Evolutionary conservation across 208 protist genomes (phyloP), one percentile per base, ranked within the genome.

Genomic region (Angomonas deanei): DNA sequence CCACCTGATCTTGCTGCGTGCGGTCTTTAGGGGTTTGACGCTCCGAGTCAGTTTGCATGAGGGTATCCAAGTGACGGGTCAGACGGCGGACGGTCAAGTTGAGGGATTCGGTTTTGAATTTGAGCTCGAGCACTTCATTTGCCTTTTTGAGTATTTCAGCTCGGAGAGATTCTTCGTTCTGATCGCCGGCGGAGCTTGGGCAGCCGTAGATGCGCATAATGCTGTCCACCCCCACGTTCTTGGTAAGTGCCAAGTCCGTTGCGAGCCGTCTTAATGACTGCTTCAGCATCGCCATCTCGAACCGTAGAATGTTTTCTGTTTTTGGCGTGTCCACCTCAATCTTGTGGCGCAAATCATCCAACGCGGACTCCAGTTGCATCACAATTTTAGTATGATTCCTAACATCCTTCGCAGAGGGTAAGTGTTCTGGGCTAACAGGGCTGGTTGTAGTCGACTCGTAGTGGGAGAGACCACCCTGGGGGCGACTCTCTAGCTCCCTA

Each of bases 61-160:
- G 50, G 11, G 88, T 80, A 13, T 83, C 52, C 53, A 94, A 48
- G 46, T 93, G 86, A 17, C 82, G 78, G 61, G 92, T 67, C 23
- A 88, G 54, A 13, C 86, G 76, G 39, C 60, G 64, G n/a, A 85
- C 69, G 58, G 78, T 73, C 36, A 91, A 65, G 28, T 80, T 66
- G 28, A 90, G 62, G 21, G 75, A 75, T 61, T 96, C 91, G 19
- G 72, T 66, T 30, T 62, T 78, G 65, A 91, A 93, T 33, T 79
- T 75, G 10, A 93, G 74, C 50, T 93, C 85, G 10, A 91, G 68
- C 21, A 96, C 36, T 33, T 80, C 69, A 61, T 82, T 83, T 42
- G 62, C 74, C 64, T 81, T 80, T 54, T 71, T 55, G 47, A 82
- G 64, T 34, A 84, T 38, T 66, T 78, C 67, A 27, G 34, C 61